phyloP scores from a whole-genome alignment of 2,329 filamentous ascomycete genomes.

The Huntiella bhutanensis region DNA sequence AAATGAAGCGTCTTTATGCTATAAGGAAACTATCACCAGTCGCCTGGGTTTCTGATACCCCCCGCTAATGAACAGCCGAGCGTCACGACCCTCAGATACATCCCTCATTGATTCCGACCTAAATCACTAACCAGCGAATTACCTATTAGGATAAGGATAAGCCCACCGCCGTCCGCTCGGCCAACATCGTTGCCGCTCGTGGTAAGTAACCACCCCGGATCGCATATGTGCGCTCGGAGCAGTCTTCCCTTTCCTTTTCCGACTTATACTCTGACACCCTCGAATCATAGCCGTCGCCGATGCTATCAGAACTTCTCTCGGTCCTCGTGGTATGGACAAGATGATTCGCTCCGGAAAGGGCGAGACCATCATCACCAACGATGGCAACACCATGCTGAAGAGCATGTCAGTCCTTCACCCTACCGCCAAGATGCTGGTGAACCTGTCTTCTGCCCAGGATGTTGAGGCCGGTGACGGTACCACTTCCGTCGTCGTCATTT shows the following conservation, averaged over 20 bases:
- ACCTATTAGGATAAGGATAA: slow-evolving; percentile 71
- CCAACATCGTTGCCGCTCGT: slow-evolving; percentile 94
- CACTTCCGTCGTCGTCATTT: slow-evolving; percentile 95
- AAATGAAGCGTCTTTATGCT: too few species aligned
- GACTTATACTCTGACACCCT: background rate
- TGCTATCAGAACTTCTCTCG: slow-evolving; percentile 90
- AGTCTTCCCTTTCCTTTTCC: background rate
- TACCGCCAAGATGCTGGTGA: slow-evolving; percentile 98
- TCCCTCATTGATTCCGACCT: too few species aligned
- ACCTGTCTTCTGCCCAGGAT: slow-evolving; percentile 91
- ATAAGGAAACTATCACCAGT: background rate
- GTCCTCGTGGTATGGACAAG: slow-evolving; percentile 96
- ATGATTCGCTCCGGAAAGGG: slow-evolving; percentile 97
- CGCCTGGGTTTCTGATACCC: background rate
- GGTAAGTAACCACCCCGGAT: slow-evolving; percentile 30
- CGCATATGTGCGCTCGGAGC: too few species aligned
- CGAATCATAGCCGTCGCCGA: slow-evolving; percentile 63
- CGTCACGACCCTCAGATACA: too few species aligned
- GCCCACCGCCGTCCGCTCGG: slow-evolving; percentile 86
- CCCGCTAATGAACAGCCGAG: background rate
- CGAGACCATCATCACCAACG: slow-evolving; percentile 97
- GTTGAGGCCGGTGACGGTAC: slow-evolving; percentile 97
- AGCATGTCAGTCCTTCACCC: slow-evolving; percentile 99
- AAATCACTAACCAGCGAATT: background rate
- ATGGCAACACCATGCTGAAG: slow-evolving; percentile 97